Evolutionary conservation across 768 basidiomycete genomes (phyloP).

Genomic region (Coprinopsis sp.): DNA sequence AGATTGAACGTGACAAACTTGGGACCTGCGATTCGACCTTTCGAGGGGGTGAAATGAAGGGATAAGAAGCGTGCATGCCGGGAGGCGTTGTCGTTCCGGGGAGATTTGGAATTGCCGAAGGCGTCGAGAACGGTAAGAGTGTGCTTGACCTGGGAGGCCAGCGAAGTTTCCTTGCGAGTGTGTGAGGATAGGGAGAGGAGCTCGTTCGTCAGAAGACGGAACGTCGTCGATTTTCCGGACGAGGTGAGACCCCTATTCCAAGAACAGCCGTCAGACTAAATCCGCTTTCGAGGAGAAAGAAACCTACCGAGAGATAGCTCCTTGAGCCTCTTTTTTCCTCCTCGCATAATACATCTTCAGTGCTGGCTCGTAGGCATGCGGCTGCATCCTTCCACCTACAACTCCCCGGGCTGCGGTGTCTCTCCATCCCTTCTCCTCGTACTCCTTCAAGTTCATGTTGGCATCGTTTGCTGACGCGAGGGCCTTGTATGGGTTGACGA

Average conservation of each 20-base stretch:
- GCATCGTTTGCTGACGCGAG: conserved; percentile 79
- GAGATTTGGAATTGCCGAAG: conserved; percentile 89
- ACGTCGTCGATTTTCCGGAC: conserved; percentile 77
- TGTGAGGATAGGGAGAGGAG: conserved; percentile 78
- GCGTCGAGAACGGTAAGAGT: conserved; percentile 76
- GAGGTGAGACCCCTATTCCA: conserved; percentile 75
- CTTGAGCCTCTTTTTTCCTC: conserved; percentile 70
- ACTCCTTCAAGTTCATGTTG: conserved; percentile 77
- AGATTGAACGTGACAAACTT: conserved; percentile 79
- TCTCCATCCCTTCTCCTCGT: conserved; percentile 78
- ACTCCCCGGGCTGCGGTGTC: conserved; percentile 60
- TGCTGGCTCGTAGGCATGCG: conserved; percentile 86
- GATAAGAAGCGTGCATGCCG: conserved; percentile 78
- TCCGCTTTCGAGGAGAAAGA: conserved; percentile 1
- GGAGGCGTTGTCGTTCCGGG: conserved; percentile 81
- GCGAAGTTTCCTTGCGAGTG: conserved; percentile 66
- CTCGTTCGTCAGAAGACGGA: conserved; percentile 73
- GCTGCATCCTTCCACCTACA: conserved; percentile 57
- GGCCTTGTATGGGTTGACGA: conserved; percentile 83
- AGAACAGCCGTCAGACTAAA: conserved; percentile 7
- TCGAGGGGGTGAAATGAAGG: conserved; percentile 72
- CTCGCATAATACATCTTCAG: conserved; percentile 74
- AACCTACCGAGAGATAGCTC: conserved; percentile 70
- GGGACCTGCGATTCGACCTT: conserved; percentile 70
- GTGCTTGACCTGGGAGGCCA: conserved; percentile 75